A percentile compares a stretch with the other conserved stretches of the same genome.
Conservation (phyloP, 2,329 filamentous ascomycete species). For the Hirsutella minnesotensis region DNA sequence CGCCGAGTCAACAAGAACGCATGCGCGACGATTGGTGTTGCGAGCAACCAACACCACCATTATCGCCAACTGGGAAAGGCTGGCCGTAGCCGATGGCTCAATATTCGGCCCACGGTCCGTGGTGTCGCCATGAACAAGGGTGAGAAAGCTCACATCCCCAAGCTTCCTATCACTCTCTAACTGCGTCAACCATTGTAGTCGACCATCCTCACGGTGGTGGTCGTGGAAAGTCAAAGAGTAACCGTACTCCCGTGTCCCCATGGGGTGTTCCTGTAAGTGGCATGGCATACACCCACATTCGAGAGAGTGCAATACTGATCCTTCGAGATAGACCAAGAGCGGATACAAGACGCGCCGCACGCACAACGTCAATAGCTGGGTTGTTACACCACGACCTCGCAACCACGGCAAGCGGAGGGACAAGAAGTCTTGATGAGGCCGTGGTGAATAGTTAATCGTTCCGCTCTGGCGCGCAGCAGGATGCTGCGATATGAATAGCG, state of each 20-base stretch:
- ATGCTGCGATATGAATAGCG: too few relatives aligned
- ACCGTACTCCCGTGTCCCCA: conserved; percentile 84
- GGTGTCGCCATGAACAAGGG: conserved; percentile 98
- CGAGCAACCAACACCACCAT: conserved; percentile 87
- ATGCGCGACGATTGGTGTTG: conserved; percentile 85
- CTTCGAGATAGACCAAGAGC: conserved; percentile 51
- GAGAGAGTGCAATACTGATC: too few relatives aligned
- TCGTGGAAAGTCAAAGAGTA: conserved; percentile 98
- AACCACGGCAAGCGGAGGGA: conserved; percentile 83
- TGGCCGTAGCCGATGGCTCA: conserved; percentile 83
- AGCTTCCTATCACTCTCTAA: neutral
- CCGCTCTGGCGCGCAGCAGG: too few relatives aligned
- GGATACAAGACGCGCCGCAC: conserved; percentile 87
- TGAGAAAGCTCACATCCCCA: conserved; percentile 25
- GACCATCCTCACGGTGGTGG: conserved; percentile 99
- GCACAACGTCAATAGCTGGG: conserved; percentile 82
- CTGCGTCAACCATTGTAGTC: conserved; percentile 28
- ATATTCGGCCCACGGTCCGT: conserved; percentile 88
- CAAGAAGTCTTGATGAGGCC: conserved; percentile 33
- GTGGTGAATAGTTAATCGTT: neutral
- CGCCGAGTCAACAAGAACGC: conserved; percentile 83
- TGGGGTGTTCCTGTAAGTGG: conserved; percentile 85
- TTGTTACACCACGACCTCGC: conserved; percentile 70
- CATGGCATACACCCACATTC: too few relatives aligned
- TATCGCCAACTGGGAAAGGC: conserved; percentile 91